A percentile compares a stretch with the other conserved stretches of the same genome.
phyloP scores from a whole-genome alignment of 2,329 filamentous ascomycete species.

The Pyrenophora tritici-repentis region DNA sequence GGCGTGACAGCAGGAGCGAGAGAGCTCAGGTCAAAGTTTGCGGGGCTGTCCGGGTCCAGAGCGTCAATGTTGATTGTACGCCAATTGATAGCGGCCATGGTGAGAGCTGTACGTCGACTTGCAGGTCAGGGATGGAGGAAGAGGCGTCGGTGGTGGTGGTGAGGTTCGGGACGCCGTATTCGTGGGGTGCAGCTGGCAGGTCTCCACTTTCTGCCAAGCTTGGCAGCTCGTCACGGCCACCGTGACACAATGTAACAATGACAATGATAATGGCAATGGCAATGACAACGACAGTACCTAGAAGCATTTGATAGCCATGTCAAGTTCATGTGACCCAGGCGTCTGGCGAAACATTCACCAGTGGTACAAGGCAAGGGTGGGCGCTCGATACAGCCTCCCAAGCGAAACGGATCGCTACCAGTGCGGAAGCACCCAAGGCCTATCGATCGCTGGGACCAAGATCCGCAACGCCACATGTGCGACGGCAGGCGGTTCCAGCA shows the following conservation, averaged over 20 bases:
- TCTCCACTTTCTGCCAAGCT: conserved; percentile 38
- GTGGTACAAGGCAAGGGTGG: conserved; percentile 46
- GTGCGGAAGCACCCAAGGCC: conserved; percentile 7
- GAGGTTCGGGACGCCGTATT: conserved; percentile 25
- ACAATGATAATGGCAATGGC: too few species aligned
- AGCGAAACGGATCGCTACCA: conserved; percentile 32
- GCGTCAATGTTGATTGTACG: conserved; percentile 95
- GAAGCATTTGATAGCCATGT: too few species aligned
- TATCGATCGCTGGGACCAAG: conserved; percentile 29
- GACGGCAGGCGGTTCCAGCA: conserved; percentile 9
- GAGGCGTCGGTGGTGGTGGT: conserved; percentile 22
- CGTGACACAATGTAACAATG: too few species aligned
- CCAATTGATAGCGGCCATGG: conserved; percentile 63
- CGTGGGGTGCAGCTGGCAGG: conserved; percentile 34
- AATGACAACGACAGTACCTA: too few species aligned
- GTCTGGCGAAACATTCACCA: conserved; percentile 24
- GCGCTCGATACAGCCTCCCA: conserved; percentile 28
- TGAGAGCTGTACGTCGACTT: conserved; percentile 10
- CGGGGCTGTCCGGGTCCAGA: conserved; percentile 83
- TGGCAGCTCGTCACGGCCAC: conserved; percentile 26
- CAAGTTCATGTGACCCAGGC: too few species aligned
- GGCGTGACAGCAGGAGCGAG: conserved; percentile 78
- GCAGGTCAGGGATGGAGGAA: not conserved
- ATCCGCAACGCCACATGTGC: conserved; percentile 29
- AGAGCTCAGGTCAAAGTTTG: conserved; percentile 88